Evolutionary conservation across 345 rosid genomes (phyloP), one percentile per base, ranked within the genome.

Genomic region (Salix purpurea): DNA sequence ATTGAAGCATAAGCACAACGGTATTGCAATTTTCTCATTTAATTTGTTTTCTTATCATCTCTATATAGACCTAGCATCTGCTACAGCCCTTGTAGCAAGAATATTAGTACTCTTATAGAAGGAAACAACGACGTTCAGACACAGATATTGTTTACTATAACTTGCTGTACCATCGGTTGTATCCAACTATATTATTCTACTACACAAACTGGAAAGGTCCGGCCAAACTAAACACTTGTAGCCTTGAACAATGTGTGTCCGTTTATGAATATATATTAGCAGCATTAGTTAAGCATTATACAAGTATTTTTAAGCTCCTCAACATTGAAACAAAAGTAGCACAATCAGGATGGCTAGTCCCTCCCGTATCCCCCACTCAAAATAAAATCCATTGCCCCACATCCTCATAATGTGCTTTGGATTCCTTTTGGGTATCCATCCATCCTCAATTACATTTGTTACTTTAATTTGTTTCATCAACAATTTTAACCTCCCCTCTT

Each of bases 381-480:
- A 26, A 79, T 50, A 65, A 69, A 70, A 58, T 80, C n/a, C 76
- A 66, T 67, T 83, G 84, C 69, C 86, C 86, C 83, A 76, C 84
- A 71, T 78, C 66, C 78, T 76, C 36, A 76, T 78, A 21, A 80
- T 75, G 37, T 76, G 70, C 64, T 72, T 68, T 48, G 85, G 88
- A 85, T 85, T 81, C 86, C 84, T 54, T 74, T 70, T 72, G 67
- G 50, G 44, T 50, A 70, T 71, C 34, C 46, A 36, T 74, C 62
- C 76, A 70, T 66, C 24, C 46, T 39, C 46, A 65, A 62, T 78
- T 78, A 73, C 46, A 69, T 70, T 23, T 19, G 39, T 58, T 14
- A 24, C 60, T 77, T 76, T 69, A 46, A 8, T 61, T 40, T 54
- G 32, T 48, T 50, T 36, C 52, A 37, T 40, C 28, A 24, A 13